These are phyloP conservation scores for Mesembryanthemum crystallinum DNA, from an alignment of 148 eudicot species.

Conservation along the genomic window DNA sequence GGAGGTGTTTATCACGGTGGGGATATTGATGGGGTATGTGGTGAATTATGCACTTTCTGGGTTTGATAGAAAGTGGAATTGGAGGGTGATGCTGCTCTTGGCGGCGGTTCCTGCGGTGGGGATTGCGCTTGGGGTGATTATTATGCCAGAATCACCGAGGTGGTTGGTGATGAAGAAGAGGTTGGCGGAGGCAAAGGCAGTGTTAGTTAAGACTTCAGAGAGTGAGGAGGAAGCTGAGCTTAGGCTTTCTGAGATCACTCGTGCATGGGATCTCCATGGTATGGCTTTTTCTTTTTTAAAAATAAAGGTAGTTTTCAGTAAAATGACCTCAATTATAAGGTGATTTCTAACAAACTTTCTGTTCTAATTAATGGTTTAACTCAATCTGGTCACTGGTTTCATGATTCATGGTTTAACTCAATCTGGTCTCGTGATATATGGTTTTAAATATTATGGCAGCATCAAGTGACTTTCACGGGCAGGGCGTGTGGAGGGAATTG, in stretches of 20 bases:
- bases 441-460: constrained; percentile 10
- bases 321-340: too few species aligned
- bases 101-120: constrained; percentile 66
- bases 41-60: constrained; percentile 59
- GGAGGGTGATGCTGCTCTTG: constrained; percentile 79
- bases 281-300: not conserved
- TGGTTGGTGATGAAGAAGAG: constrained; percentile 83
- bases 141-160: constrained; percentile 92
- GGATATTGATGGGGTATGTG: constrained; percentile 69
- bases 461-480: constrained; percentile 40
- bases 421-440: not conserved
- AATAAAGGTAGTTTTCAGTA: too few species aligned
- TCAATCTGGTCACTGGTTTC: too few species aligned
- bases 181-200: constrained; percentile 46
- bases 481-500: constrained; percentile 79
- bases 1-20: constrained; percentile 76
- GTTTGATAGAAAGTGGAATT: constrained; percentile 43
- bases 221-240: constrained; percentile 57
- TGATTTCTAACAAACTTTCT: too few species aligned
- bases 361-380: too few species aligned
- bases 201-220: constrained; percentile 49
- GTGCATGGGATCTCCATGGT: constrained; percentile 45
- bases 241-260: constrained; percentile 58
- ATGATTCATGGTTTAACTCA: too few species aligned
- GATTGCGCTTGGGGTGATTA: constrained; percentile 48